Conservation (phyloP, 2,329 filamentous ascomycete species). For the Fusarium falciforme region DNA sequence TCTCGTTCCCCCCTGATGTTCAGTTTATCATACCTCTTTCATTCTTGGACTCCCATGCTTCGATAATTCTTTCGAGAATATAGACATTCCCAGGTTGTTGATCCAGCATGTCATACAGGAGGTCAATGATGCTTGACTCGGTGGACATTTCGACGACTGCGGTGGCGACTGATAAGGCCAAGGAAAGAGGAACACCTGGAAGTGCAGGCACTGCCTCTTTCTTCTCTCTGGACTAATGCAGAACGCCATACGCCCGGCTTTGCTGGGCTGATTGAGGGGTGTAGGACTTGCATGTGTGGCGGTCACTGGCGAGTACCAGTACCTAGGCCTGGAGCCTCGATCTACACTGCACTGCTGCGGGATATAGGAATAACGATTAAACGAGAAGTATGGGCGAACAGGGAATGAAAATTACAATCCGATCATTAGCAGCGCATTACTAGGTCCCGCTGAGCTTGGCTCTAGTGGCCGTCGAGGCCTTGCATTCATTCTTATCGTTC, state of each 20-base stretch:
- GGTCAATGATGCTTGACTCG: not conserved
- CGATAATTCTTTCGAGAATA: not conserved
- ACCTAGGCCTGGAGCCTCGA: not conserved
- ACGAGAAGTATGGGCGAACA: not conserved
- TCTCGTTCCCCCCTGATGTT: not conserved
- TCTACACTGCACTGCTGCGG: not conserved
- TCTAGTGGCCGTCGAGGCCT: not conserved
- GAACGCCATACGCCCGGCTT: not conserved
- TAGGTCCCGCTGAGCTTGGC: not conserved
- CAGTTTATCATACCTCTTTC: not conserved
- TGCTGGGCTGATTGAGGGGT: not conserved
- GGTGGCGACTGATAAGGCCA: not conserved
- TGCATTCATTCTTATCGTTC: not conserved
- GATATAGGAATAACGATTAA: conserved; percentile 3
- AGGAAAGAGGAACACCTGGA: not conserved
- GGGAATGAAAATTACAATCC: not conserved
- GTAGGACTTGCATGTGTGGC: not conserved
- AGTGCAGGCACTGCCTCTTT: not conserved
- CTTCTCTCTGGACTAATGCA: not conserved
- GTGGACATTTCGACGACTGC: not conserved
- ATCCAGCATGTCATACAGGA: conserved; percentile 2
- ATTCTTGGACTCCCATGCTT: not conserved
- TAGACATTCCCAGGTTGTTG: not conserved
- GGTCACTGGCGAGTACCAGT: not conserved
- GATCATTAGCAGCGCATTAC: not conserved